Base-by-base conservation (phyloP, 139 green algal species). In the Nannochloris sp. region DNA sequence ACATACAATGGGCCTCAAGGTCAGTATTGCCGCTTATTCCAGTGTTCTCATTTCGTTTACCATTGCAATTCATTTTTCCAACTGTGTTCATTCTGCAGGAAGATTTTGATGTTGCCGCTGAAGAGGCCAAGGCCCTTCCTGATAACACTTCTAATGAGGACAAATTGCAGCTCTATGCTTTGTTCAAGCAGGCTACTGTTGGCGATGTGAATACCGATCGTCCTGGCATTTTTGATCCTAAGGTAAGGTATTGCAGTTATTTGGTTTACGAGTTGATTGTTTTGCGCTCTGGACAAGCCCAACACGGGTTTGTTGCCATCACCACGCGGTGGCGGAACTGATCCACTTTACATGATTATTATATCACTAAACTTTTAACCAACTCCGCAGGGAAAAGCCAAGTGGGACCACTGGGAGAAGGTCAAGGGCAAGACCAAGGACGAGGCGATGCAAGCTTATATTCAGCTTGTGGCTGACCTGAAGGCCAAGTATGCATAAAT, bases 331-430 rank as follows among this genome's bases (percentile, higher is more conserved):
- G n/a, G n/a, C n/a, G n/a, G n/a, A n/a, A n/a, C n/a, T n/a, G n/a
- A n/a, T n/a, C n/a, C n/a, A n/a, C n/a, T n/a, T n/a, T n/a, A n/a
- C n/a, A n/a, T n/a, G n/a, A n/a, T n/a, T n/a, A n/a, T n/a, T n/a
- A n/a, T n/a, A 10, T 14, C n/a, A 24, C 34, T 19, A 9, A 15
- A 57, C 36, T 46, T 30, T 14, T 23, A n/a, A 3, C 8, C 19
- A 19, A 15, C n/a, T 6, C 4, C 56, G n/a, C n/a, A n/a, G 64
- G 70, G 85, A 19, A 63, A 73, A 23, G 72, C 69, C 34, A 92
- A 92, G 75, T 92, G 85, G 85, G 76, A 79, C 35, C 75, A 81
- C 1, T 92, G 86, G 85, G 74, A 80, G 35, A 69, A 42, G 29
- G 75, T 83, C 42, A 90, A 90, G 61, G 83, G 81, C 15, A 3